Base-by-base conservation (phyloP, 495 filamentous ascomycete species). In the Daldinia bambusicola region DNA sequence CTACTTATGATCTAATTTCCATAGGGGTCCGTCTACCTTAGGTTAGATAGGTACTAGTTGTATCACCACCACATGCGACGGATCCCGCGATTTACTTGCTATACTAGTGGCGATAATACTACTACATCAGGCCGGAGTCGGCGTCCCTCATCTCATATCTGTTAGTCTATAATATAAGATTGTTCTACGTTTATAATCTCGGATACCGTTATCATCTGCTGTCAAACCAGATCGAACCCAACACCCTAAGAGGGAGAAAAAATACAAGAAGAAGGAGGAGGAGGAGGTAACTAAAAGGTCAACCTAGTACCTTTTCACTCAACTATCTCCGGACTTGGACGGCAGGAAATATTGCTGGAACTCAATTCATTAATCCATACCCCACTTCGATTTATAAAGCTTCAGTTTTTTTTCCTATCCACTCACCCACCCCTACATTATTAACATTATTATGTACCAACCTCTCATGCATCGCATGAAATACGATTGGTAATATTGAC, bases 301-400 rank as follows among this genome's bases (percentile, higher is more conserved):
- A n/a, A n/a, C n/a, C n/a, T 48, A 63, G 51, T 48, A 56, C 48
- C 55, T 60, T 52, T 52, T 30, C 50, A 52, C 50, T 52, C n/a
- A n/a, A n/a, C n/a, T n/a, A 52, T 31, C 50, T 52, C 50, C 50
- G 50, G 43, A 48, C 16, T 48, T 48, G 43, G 2, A 48, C 20
- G 43, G 43, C 32, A 4, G 4, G 7, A 48, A 48, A 48, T 48
- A 48, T 22, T 52, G 1, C 50, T 52, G 20, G 50, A 31, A 52
- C 20, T 32, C 31, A 48, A 37, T 26, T 3, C 26, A 26, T 26
- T 26, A 26, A 55, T 41, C 60, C 59, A 48, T 26, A 64, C 62
- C 67, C 71, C 66, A 63, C 67, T 34, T 70, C 63, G 53, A 36
- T 37, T 61, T 67, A 66, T 67, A 70, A 70, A 66, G 57, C 71